Evolutionary conservation across 164 flowering plant species (phyloP), one percentile per base, ranked within the genome.

Genomic region (Vitis rotundifolia): DNA sequence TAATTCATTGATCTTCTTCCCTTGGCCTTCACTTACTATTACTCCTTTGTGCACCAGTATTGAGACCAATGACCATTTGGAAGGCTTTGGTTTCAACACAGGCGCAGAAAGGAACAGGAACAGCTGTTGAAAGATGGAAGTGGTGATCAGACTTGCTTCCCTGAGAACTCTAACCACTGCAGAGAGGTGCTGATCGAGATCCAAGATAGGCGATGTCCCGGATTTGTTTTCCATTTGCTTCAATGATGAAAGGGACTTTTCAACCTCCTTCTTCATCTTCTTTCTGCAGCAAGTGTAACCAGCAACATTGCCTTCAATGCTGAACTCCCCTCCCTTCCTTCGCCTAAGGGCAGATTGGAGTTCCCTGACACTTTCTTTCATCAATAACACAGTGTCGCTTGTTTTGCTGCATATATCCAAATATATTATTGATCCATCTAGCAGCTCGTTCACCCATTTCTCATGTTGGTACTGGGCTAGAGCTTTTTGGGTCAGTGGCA

Each of bases 331-430:
- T 6, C 63, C 66, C 16, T 70, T 80, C 15, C 70, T 73, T 22
- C 83, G 68, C 4, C 83, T 58, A 26, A 84, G 75, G 12, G 76
- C 73, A 2, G 82, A 82, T 71, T 79, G 79, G 16, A 82, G 72
- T 11, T 70, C 77, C 1, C 68, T 31, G 55, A 73, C 69, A 22
- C 52, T 29, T 59, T 73, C 74, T 31, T 69, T 78, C 56, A 76
- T 71, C 15, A 26, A 15, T n/a, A 71, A 26, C 47, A 78, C 11
- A 7, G 58, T 3, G 9, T 81, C 81, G 52, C 79, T 81, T 3
- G 74, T 51, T 16, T 49, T 68, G 60, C 68, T 55, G 66, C 81
- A 81, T 28, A 78, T 55, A 51, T 79, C 82, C 18, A 82, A 49
- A 47, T 60, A 67, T 48, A 31, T 60, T 3, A 82, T 28, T 2